These are phyloP conservation scores for Protomyces arabidopsidicola DNA, from an alignment of 1,139 yeast genomes.

Conservation along the genomic window DNA sequence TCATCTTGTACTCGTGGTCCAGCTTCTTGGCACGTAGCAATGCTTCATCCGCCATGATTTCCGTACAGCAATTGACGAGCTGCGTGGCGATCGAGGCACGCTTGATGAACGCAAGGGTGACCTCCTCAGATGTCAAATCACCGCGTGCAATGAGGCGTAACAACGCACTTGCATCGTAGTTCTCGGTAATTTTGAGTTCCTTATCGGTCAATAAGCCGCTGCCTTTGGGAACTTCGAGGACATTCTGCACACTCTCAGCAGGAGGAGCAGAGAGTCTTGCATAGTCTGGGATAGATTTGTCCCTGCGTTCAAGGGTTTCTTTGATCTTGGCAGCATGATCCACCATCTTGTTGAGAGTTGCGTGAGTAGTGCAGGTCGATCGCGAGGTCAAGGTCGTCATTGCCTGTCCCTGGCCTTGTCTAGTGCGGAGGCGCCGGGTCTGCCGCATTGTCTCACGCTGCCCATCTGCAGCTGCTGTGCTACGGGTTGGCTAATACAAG, in stretches of 20 bases:
- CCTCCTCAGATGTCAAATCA: conserved; percentile 45
- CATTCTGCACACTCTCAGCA: conserved; percentile 9
- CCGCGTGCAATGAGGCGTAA: conserved; percentile 44
- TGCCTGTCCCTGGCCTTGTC: too few species aligned
- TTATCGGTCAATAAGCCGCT: conserved; percentile 15
- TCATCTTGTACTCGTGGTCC: conserved; percentile 41
- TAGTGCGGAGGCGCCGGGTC: too few species aligned
- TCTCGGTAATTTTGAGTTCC: conserved; percentile 37
- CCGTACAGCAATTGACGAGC: conserved; percentile 44
- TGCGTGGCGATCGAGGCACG: conserved; percentile 59
- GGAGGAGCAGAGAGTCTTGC: not conserved
- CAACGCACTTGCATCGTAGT: conserved; percentile 38
- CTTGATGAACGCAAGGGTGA: conserved; percentile 51
- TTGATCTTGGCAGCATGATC: not conserved
- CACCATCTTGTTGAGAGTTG: not conserved
- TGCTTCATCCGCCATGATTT: conserved; percentile 39
- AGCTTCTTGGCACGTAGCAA: conserved; percentile 42
- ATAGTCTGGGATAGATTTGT: not conserved
- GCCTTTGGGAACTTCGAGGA: conserved; percentile 1
- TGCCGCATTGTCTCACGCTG: too few species aligned
- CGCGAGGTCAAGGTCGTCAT: too few species aligned
- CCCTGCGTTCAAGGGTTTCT: not conserved
- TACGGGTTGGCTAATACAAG: too few species aligned
- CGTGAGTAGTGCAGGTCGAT: too few species aligned
- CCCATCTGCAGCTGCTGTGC: too few species aligned